These are phyloP conservation scores for Spinacia oleracea DNA, from an alignment of 179 eudicot genomes.

Conservation along the genomic window DNA sequence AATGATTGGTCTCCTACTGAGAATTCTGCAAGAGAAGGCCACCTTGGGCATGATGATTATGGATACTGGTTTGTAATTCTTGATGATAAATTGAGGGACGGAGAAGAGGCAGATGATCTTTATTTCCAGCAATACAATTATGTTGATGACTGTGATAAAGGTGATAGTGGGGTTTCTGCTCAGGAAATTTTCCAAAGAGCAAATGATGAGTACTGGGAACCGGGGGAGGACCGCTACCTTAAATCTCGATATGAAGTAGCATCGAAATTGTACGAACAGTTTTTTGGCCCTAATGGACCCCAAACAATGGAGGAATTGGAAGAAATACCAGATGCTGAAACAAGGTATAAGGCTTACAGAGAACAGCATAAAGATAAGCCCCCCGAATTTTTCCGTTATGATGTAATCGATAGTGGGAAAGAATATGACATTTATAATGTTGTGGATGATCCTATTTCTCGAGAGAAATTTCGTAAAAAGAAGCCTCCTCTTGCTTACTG, in stretches of 20 bases:
- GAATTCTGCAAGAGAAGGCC: slow-evolving; percentile 88
- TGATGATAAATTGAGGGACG: slow-evolving; percentile 85
- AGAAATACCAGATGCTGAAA: slow-evolving; percentile 88
- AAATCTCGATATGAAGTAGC: slow-evolving; percentile 72
- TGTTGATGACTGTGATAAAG: slow-evolving; percentile 87
- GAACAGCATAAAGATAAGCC: slow-evolving; percentile 93
- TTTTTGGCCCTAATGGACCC: slow-evolving; percentile 98
- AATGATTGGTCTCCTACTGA: slow-evolving; percentile 94
- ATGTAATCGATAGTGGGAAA: slow-evolving; percentile 81
- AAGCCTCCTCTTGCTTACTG: slow-evolving; percentile 92
- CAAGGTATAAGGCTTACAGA: slow-evolving; percentile 79
- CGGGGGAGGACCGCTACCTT: slow-evolving; percentile 80
- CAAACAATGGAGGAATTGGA: slow-evolving; percentile 82
- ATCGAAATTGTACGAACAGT: slow-evolving; percentile 76
- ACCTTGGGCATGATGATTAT: slow-evolving; percentile 91
- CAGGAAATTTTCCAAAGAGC: slow-evolving; percentile 75
- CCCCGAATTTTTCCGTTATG: slow-evolving; percentile 66
- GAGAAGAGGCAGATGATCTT: slow-evolving; percentile 77
- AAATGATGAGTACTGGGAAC: slow-evolving; percentile 98
- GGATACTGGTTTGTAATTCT: slow-evolving; percentile 94
- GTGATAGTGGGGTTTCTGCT: slow-evolving; percentile 69
- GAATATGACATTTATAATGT: slow-evolving; percentile 65
- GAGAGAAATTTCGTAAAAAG: slow-evolving; percentile 68
- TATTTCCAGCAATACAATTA: slow-evolving; percentile 94
- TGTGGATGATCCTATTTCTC: slow-evolving; percentile 70